A percentile compares a stretch with the other conserved stretches of the same genome.
Evolutionary conservation across 192 early-diverging fungal species (phyloP).

Genomic region (Linnemannia exigua): DNA sequence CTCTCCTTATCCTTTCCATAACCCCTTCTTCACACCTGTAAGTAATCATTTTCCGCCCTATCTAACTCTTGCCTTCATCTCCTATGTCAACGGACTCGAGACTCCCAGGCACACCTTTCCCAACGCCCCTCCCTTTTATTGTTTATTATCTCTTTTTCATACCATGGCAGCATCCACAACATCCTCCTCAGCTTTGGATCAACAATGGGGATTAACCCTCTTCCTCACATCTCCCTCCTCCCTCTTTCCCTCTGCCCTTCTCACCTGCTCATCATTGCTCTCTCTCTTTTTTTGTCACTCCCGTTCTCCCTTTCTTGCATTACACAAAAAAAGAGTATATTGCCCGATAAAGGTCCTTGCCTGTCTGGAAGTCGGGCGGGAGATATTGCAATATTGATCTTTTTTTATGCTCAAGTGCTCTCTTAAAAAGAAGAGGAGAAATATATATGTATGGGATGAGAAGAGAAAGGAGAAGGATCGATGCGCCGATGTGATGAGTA

Average conservation of each 20-base stretch:
- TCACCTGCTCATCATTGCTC: background rate
- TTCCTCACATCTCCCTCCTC: background rate
- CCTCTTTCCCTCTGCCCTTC: background rate
- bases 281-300: background rate
- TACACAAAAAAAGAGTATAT: background rate
- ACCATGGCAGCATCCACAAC: background rate
- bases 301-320: too few species aligned
- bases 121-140: background rate
- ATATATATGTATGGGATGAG: background rate
- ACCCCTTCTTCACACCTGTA: background rate
- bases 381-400: slow-evolving; percentile 3
- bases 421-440: background rate
- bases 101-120: background rate
- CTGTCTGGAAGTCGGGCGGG: background rate
- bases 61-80: background rate
- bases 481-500: background rate
- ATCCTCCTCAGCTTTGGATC: background rate
- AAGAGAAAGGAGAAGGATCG: background rate
- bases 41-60: too few species aligned
- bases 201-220: too few species aligned
- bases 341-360: background rate
- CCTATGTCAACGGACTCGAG: background rate
- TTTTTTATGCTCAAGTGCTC: slow-evolving; percentile 4
- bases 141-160: background rate
- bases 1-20: background rate